A percentile compares a stretch with the other conserved stretches of the same genome.
phyloP scores from a whole-genome alignment of 2,329 filamentous ascomycete genomes.

The Neocucurbitaria cava region DNA sequence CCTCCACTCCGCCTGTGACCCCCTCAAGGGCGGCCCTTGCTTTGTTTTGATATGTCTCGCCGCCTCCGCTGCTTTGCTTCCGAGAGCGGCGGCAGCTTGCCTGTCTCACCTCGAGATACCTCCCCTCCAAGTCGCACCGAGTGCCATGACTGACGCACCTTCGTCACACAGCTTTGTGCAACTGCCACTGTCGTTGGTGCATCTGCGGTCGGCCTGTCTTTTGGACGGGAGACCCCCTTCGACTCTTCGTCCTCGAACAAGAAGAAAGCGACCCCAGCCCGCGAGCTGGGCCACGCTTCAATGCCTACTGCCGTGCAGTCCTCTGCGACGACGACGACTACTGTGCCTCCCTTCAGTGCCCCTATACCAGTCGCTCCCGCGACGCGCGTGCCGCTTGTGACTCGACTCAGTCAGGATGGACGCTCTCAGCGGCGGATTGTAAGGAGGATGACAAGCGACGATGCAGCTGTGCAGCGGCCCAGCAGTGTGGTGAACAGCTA shows the following conservation, averaged over 20 bases:
- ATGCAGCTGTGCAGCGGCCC: slow-evolving; percentile 29
- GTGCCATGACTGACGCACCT: slow-evolving; percentile 46
- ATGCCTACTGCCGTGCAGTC: slow-evolving; percentile 41
- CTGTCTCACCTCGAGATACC: slow-evolving; percentile 32
- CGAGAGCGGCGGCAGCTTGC: slow-evolving; percentile 34
- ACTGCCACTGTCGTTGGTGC: slow-evolving; percentile 66
- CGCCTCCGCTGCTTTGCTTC: slow-evolving; percentile 25
- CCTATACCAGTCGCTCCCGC: slow-evolving; percentile 31
- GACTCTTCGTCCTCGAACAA: slow-evolving; percentile 43
- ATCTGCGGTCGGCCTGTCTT: slow-evolving; percentile 64
- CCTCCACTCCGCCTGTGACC: slow-evolving; percentile 13
- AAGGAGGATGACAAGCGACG: slow-evolving; percentile 43
- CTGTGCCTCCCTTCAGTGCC: slow-evolving; percentile 31
- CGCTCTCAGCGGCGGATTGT: slow-evolving; percentile 37
- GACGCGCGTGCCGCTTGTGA: slow-evolving; percentile 34
- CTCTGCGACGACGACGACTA: slow-evolving; percentile 31
- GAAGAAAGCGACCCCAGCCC: slow-evolving; percentile 48
- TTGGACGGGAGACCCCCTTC: slow-evolving; percentile 59
- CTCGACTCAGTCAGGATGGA: slow-evolving; percentile 39
- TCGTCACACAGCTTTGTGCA: slow-evolving; percentile 64
- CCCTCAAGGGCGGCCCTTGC: slow-evolving; percentile 32
- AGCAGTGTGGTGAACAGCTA: slow-evolving; percentile 26
- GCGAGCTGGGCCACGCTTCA: slow-evolving; percentile 34
- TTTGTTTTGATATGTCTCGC: slow-evolving; percentile 38
- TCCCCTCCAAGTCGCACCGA: slow-evolving; percentile 32